Conservation (phyloP, 2,329 filamentous ascomycete genomes). For the Trichoderma sp. region DNA sequence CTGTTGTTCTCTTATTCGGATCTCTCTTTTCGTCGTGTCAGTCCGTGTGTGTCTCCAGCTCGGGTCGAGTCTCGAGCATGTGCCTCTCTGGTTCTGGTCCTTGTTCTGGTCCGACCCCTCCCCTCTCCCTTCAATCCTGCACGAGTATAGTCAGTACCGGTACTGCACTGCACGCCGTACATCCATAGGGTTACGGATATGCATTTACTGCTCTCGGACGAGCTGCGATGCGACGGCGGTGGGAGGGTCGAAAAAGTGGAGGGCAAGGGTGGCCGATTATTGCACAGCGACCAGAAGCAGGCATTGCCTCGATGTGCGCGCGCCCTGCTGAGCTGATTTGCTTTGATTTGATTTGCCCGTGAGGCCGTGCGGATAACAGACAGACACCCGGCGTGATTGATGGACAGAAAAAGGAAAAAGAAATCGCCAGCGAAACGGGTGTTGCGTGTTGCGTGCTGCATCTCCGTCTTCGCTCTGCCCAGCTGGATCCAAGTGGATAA, state of each 20-base stretch:
- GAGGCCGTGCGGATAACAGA: neutral
- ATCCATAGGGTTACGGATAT: neutral
- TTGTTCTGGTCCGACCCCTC: neutral
- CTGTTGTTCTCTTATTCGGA: too few species aligned
- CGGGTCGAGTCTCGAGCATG: neutral
- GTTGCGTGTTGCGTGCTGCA: neutral
- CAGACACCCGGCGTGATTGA: neutral
- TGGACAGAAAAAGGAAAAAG: neutral
- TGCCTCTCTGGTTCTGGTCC: neutral
- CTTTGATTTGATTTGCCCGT: neutral
- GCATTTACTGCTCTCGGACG: neutral
- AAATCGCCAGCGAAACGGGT: neutral
- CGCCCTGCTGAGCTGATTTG: neutral
- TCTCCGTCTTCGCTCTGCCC: neutral
- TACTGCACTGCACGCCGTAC: neutral
- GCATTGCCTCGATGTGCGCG: neutral
- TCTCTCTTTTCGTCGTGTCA: neutral
- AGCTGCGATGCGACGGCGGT: conserved; percentile 8
- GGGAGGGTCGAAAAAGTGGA: conserved; percentile 1
- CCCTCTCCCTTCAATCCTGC: neutral
- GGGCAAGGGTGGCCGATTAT: neutral
- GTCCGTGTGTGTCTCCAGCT: neutral
- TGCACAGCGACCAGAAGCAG: neutral
- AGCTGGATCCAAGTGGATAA: neutral
- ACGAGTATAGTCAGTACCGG: neutral